These are phyloP conservation scores for Entomortierella beljakovae DNA, from an alignment of 192 early-diverging fungal genomes.

Conservation along the genomic window DNA sequence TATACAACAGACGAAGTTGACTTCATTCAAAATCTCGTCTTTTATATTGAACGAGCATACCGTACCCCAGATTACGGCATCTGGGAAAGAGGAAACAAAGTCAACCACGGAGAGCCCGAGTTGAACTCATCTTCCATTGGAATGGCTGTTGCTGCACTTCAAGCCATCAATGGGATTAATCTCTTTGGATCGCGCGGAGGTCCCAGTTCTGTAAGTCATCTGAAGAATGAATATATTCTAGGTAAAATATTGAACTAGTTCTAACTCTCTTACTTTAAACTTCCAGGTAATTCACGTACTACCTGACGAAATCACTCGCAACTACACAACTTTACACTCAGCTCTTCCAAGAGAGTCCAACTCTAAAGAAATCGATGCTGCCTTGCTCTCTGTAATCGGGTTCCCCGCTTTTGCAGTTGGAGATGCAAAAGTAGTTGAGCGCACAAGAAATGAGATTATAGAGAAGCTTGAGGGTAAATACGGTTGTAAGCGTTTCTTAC, in stretches of 20 bases:
- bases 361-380: conserved; percentile 89
- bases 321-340: conserved; percentile 81
- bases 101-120: conserved; percentile 88
- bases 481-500: conserved; percentile 86
- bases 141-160: conserved; percentile 87
- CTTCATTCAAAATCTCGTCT: conserved; percentile 89
- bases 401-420: conserved; percentile 90
- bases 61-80: conserved; percentile 90
- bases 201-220: conserved; percentile 68
- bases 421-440: conserved; percentile 70
- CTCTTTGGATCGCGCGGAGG: conserved; percentile 86
- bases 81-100: conserved; percentile 92
- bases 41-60: conserved; percentile 88
- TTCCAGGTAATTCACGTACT: conserved; percentile 81
- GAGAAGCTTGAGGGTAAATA: conserved; percentile 85
- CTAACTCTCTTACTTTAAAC: neutral
- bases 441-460: conserved; percentile 79
- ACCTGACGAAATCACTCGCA: conserved; percentile 88
- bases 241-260: neutral
- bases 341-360: conserved; percentile 86
- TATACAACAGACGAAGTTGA: conserved; percentile 88
- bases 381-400: conserved; percentile 84
- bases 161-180: conserved; percentile 88
- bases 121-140: conserved; percentile 90
- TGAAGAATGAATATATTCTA: neutral